Base-by-base conservation (phyloP, 2,329 filamentous ascomycete genomes). In the Colletotrichum agaves region DNA sequence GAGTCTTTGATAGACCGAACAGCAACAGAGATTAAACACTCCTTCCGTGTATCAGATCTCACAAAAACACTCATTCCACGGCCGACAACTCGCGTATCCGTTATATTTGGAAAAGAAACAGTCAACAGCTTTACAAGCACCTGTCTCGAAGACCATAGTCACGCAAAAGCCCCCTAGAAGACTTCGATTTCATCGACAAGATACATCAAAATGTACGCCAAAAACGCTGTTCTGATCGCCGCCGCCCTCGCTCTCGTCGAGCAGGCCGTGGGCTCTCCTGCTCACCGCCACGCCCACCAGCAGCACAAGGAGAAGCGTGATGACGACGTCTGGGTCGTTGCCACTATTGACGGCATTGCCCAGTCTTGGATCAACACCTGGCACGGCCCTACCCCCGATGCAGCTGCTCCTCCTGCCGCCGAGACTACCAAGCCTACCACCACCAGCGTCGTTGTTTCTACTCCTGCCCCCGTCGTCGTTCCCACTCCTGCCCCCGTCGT, bases 1-100 rank as follows among this genome's bases (percentile, higher is more conserved):
- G 81, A 78, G 80, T 85, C 84, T 85, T 86, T 85, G 83, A 86
- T 73, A 86, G 84, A 85, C 79, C 69, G 78, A 61, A 61, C 50
- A 65, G 37, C 47, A 27, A 7, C 39, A 44, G 37, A 39, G 39
- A 49, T 37, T 52, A 31, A 69, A 31, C 63, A 58, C 59, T 60
- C 64, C 60, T 68, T 70, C 62, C n/a, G 52, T 57, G 49, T 70
- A 68, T 68, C 53, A 37, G 49, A 64, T 64, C 61, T 27, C 17
- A n/a, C 64, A 70, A 4, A 27, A 6, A 59, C 63, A 50, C 39
- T 70, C 68, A 44, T 61, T 70, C n/a, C 33, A 63, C 60, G 49
- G 63, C 66, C 35, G 43, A 56, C 37, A 67, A 21, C 49, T 43
- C 35, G 50, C 60, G 35, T 61, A 31, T 55, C 52, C 31, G 47